Evolutionary conservation across 2,329 filamentous ascomycete species (phyloP), one percentile per base, ranked within the genome.

Genomic region (Chaetomium sp.): DNA sequence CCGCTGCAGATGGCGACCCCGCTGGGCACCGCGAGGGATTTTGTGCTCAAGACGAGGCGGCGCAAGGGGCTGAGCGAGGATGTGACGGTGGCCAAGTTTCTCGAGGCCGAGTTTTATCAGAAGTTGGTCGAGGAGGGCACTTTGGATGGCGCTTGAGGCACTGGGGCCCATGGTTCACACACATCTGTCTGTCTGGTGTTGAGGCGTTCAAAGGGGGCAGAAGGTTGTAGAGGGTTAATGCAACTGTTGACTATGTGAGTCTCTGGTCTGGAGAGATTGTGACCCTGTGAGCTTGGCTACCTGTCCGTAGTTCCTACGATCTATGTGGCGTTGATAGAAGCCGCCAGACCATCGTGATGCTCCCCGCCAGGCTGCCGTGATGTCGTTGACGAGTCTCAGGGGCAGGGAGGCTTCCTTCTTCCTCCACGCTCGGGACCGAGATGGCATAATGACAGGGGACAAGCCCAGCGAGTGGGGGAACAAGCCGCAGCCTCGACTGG

Each of bases 21-120:
- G 59, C 92, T 96, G 80, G 93, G 91, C 25, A 96, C 93, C 57
- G 95, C 95, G 1, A 85, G 95, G 67, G 95, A 99, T 77, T 98
- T 99, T 78, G 93, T 98, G 61, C 85, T 98, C 68, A 99, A 99
- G 85, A 99, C 95, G 10, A 85, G 95, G 71, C 83, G 93, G 73
- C 86, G 95, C 70, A 99, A 99, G 84, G 95, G 95, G 1, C 78
- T 99, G 67, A 94, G 92, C 68, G 95, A 98, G 81, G 95, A 98
- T 76, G 92, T 98, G 49, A 94, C 90, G 33, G 93, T 98, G 63
- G 93, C 92, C 76, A 97, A 96, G 75, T 99, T 98, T 79, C 81
- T 99, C 69, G 95, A 99, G 81, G 92, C 93, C 1, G 95, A 98
- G 76, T 87, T 98, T 67, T 96, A 96, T 80, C 88, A 90, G 76